Conservation (phyloP, 768 basidiomycete genomes). For the Candolleomyces aberdarensis region DNA sequence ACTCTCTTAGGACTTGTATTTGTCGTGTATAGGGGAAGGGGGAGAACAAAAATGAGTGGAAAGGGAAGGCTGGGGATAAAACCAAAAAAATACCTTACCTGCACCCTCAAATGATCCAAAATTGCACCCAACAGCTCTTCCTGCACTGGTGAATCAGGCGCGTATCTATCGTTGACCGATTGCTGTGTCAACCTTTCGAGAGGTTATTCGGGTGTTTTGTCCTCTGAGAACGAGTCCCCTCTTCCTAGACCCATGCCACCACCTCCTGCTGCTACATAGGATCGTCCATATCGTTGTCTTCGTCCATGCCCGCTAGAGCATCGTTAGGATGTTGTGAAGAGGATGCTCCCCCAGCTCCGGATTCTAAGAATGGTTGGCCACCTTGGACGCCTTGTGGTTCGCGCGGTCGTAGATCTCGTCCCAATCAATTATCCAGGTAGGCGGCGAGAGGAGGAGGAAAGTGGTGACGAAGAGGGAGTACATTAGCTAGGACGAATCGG, state of each 20-base stretch:
- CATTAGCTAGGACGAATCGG: no score
- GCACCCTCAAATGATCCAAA: constrained; percentile 76
- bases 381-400: neutral
- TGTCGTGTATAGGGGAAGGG: constrained; percentile 59
- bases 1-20: constrained; percentile 70
- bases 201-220: constrained; percentile 43
- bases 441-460: no score
- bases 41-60: neutral
- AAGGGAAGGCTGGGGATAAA: constrained; percentile 2
- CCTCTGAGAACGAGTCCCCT: neutral
- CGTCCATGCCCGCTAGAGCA: neutral
- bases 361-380: no score
- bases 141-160: constrained; percentile 74
- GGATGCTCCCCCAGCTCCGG: no score
- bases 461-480: no score
- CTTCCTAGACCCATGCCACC: neutral
- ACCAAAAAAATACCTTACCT: constrained; percentile 66
- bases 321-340: neutral
- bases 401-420: neutral
- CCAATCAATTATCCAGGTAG: no score
- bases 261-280: no score
- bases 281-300: neutral
- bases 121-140: constrained; percentile 62
- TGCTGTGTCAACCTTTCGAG: constrained; percentile 71
- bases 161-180: constrained; percentile 84